Evolutionary conservation across 1,284 basidiomycete species (phyloP), one percentile per base, ranked within the genome.

Genomic region (Heterobasidion irregulare): DNA sequence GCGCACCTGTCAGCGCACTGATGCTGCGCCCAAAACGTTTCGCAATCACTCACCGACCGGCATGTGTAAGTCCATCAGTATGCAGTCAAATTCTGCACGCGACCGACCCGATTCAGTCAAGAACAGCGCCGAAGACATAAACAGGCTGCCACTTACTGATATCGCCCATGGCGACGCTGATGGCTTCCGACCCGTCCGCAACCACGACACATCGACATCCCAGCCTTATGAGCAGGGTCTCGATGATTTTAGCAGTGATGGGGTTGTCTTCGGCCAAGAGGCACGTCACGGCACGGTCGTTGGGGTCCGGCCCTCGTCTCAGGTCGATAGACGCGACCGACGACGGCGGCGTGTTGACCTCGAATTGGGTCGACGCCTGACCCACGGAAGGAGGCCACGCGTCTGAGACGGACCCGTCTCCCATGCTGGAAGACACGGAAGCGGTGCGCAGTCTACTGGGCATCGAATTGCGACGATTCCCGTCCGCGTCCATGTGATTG

Each of bases 241-340:
- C 95, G 56, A 98, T 86, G 50, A 98, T 95, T 76, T 94, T 96
- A 54, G 89, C 92, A 0, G 92, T 94, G 63, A 95, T 97, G 0
- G 96, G 96, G 66, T 99, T 99, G 66, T 98, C 94, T 68, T 99
- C 97, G 0, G 95, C 97, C 49, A 99, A 80, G 38, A 99, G 72
- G 64, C 94, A 95, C 18, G 92, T 94, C 53, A 98, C 85, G 16
- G 86, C 85, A 47, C 90, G 81, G 66, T 92, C 90, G 61, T 70
- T 78, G 33, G 80, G 81, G 68, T 90, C 85, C 2, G 83, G 81
- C 8, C 79, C 82, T 67, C 82, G 82, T 66, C 79, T 79, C 66
- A 89, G 66, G 65, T 91, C 89, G 58, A 87, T 82, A 0, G 87
- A 90, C 57, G 84, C 82, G 16, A 91, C 83, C 19, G 87, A 91